A percentile compares a stretch with the other conserved stretches of the same genome.
Evolutionary conservation across 192 early-diverging fungal genomes (phyloP).

Genomic region (Coemansia sp.): DNA sequence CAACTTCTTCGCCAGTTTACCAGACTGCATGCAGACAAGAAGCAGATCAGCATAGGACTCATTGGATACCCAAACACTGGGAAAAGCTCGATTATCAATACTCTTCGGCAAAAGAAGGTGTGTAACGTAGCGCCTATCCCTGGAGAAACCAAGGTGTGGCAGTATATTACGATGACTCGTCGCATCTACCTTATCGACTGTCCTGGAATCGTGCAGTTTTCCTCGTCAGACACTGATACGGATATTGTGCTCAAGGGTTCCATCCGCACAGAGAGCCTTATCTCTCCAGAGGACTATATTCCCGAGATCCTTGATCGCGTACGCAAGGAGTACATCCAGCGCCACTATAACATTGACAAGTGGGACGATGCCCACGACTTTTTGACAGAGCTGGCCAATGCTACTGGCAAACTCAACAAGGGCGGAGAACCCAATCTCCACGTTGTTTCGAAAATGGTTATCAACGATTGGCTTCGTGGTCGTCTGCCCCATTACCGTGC

Average conservation of each 20-base stretch:
- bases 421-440: constrained; percentile 93
- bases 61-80: constrained; percentile 98
- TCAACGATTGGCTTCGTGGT: constrained; percentile 98
- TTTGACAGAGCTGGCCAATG: constrained; percentile 81
- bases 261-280: constrained; percentile 89
- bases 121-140: constrained; percentile 98
- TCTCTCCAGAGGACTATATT: constrained; percentile 88
- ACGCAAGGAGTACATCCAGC: constrained; percentile 85
- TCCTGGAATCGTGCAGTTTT: constrained; percentile 94
- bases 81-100: constrained; percentile 98
- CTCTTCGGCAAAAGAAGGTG: constrained; percentile 91
- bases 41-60: constrained; percentile 98
- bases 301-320: constrained; percentile 78
- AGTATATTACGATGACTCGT: constrained; percentile 98
- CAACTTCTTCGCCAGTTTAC: constrained; percentile 97
- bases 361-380: constrained; percentile 93
- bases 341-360: constrained; percentile 85
- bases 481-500: constrained; percentile 92
- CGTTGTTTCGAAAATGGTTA: constrained; percentile 92
- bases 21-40: constrained; percentile 92
- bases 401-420: constrained; percentile 89
- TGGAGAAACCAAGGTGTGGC: constrained; percentile 99
- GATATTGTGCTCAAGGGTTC: constrained; percentile 98
- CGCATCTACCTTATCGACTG: constrained; percentile 99
- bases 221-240: constrained; percentile 82